Evolutionary conservation across 768 basidiomycete species (phyloP).

Genomic region (Lactarius hengduanensis): DNA sequence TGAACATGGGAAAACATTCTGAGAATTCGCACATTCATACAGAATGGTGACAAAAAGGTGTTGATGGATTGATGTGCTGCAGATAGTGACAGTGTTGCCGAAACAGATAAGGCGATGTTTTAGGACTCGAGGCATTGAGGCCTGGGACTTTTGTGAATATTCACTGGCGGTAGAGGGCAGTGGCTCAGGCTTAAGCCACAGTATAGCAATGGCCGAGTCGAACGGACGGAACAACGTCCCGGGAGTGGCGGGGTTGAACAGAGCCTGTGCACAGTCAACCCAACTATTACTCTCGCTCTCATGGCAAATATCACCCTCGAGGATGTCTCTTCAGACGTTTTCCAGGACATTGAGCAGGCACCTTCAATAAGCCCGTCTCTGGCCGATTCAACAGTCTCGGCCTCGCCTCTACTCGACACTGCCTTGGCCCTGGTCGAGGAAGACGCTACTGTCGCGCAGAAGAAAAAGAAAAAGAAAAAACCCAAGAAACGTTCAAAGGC

Average conservation of each 20-base stretch:
- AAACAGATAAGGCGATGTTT: neutral
- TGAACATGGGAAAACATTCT: neutral
- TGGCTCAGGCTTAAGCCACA: neutral
- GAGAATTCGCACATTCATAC: slow-evolving; percentile 17
- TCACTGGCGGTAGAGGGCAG: neutral
- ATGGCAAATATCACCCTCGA: slow-evolving; percentile 7
- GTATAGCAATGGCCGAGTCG: neutral
- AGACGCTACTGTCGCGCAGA: slow-evolving; percentile 38
- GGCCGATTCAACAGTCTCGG: slow-evolving; percentile 18
- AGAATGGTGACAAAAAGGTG: no score
- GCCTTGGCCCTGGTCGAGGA: slow-evolving; percentile 30
- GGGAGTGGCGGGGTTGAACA: neutral
- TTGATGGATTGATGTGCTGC: neutral
- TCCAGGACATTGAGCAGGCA: neutral
- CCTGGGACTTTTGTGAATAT: neutral
- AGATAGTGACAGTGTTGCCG: slow-evolving; percentile 7
- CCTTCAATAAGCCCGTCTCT: slow-evolving; percentile 7
- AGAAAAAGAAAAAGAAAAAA: slow-evolving; percentile 68
- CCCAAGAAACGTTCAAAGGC: slow-evolving; percentile 69
- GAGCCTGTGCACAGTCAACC: neutral
- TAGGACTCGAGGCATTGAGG: neutral
- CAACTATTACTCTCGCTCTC: neutral
- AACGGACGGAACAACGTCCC: neutral
- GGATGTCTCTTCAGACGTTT: neutral
- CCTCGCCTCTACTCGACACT: slow-evolving; percentile 29